These are phyloP conservation scores for Ormosia semicastrata DNA, from an alignment of 306 rosid species.

Conservation along the genomic window DNA sequence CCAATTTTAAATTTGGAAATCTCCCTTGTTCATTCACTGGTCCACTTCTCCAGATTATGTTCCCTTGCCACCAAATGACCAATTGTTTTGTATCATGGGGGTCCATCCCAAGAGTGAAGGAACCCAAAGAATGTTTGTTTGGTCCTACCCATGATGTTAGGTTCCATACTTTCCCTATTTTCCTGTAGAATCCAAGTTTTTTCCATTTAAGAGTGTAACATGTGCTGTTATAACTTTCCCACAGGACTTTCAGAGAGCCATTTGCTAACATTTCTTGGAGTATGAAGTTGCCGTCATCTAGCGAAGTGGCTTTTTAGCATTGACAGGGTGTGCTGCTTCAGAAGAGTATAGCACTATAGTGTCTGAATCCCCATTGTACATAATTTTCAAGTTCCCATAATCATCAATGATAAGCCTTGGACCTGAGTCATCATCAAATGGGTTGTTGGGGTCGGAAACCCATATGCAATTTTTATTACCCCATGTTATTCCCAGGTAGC, in stretches of 20 bases:
- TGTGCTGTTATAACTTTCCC: conserved; percentile 9
- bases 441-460: too few species aligned
- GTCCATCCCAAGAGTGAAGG: conserved; percentile 14
- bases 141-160: neutral
- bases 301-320: conserved; percentile 22
- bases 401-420: conserved; percentile 24
- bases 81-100: neutral
- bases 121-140: neutral
- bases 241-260: neutral
- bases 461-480: too few species aligned
- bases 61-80: neutral
- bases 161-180: neutral
- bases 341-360: neutral
- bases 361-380: neutral
- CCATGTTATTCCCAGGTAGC: too few species aligned
- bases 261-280: neutral
- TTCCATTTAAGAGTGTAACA: neutral
- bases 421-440: too few species aligned
- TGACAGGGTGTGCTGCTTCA: neutral
- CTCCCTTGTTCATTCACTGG: too few species aligned
- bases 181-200: neutral
- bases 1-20: neutral
- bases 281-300: too few species aligned
- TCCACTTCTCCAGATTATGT: too few species aligned
- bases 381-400: conserved; percentile 12